Conservation (phyloP, 1,284 basidiomycete genomes). For the Microbotryum violaceum region DNA sequence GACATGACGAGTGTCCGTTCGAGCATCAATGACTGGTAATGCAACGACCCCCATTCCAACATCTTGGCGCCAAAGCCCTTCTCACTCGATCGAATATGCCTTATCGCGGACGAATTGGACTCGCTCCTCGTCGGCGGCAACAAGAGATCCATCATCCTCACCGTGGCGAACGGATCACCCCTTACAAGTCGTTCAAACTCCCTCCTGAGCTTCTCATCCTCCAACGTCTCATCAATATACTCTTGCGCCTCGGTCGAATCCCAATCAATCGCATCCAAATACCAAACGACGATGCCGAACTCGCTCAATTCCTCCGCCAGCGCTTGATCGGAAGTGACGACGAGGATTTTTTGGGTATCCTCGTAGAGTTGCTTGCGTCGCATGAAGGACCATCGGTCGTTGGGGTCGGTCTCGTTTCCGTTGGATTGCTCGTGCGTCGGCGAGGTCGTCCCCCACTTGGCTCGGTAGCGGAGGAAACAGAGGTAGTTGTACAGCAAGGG, state of each 20-base stretch:
- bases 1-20: slow-evolving; percentile 28
- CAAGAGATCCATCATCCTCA: slow-evolving; percentile 27
- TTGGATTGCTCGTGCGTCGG: slow-evolving; percentile 6
- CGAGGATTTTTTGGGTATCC: slow-evolving; percentile 19
- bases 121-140: slow-evolving; percentile 9
- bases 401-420: slow-evolving; percentile 2
- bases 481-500: slow-evolving; percentile 32
- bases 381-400: not conserved
- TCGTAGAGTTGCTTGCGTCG: slow-evolving; percentile 1
- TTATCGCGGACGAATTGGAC: not conserved
- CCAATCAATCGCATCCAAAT: slow-evolving; percentile 14
- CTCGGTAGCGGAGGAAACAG: slow-evolving; percentile 29
- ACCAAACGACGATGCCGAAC: slow-evolving; percentile 23
- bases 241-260: slow-evolving; percentile 5
- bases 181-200: slow-evolving; percentile 5
- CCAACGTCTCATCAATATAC: not conserved
- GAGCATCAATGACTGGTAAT: slow-evolving; percentile 32
- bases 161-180: slow-evolving; percentile 23
- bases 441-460: slow-evolving; percentile 18
- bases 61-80: not conserved
- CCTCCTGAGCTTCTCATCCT: slow-evolving; percentile 4
- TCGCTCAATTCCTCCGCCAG: slow-evolving; percentile 23
- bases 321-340: slow-evolving; percentile 28
- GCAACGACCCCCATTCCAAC: slow-evolving; percentile 28
- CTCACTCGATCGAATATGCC: not conserved